A percentile compares a stretch with the other conserved stretches of the same genome.
Conservation (phyloP, 495 filamentous ascomycete species). For the Xylaria longipes region DNA sequence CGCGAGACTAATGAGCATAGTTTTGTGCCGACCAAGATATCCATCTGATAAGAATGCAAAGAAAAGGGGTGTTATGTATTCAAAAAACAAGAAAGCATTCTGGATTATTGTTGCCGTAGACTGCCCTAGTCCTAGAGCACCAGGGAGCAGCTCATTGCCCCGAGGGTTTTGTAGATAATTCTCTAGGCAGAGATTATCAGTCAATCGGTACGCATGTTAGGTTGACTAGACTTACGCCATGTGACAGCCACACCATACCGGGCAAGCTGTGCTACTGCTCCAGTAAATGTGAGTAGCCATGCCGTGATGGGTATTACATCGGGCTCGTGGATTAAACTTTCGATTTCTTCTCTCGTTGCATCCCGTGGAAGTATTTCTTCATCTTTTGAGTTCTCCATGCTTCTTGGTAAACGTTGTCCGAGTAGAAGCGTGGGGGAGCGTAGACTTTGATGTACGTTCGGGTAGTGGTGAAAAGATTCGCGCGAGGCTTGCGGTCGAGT, state of each 20-base stretch:
- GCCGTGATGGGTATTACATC: neutral
- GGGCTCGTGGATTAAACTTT: neutral
- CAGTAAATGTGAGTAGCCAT: neutral
- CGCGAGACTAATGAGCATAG: slow-evolving; percentile 18
- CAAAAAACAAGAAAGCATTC: slow-evolving; percentile 21
- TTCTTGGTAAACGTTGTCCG: too few relatives aligned
- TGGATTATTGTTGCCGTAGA: slow-evolving; percentile 14
- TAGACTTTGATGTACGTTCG: too few relatives aligned
- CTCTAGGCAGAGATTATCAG: neutral
- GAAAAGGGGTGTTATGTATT: slow-evolving; percentile 14
- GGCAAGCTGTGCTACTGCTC: neutral
- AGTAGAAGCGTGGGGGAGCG: too few relatives aligned
- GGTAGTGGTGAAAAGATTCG: too few relatives aligned
- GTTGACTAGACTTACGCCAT: slow-evolving; percentile 24
- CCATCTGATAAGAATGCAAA: slow-evolving; percentile 9
- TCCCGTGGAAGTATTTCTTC: neutral
- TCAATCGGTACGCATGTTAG: neutral
- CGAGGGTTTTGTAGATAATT: neutral
- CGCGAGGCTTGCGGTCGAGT: too few relatives aligned
- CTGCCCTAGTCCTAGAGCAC: slow-evolving; percentile 9
- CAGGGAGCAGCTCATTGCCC: neutral
- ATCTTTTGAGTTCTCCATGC: too few relatives aligned
- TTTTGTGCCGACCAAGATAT: slow-evolving; percentile 19
- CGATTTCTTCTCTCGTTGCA: neutral
- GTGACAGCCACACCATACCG: slow-evolving; percentile 11